Percentiles rank a stretch among this genome's conserved stretches.
Conservation (phyloP, 495 filamentous ascomycete genomes). For the Schizothecium vesticola region DNA sequence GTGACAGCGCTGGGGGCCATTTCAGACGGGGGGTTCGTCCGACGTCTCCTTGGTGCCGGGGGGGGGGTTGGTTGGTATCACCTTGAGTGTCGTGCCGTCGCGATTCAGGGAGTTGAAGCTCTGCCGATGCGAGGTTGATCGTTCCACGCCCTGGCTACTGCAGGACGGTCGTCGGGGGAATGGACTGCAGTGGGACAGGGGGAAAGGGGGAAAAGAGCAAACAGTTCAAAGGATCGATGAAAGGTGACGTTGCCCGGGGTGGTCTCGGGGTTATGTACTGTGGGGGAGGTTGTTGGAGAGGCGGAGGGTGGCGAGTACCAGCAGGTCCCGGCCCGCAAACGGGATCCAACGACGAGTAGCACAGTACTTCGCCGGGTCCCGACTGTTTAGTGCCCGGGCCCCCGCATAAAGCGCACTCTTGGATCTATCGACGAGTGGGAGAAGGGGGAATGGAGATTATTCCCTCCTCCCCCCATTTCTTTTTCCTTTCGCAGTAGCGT, state of each 20-base stretch:
- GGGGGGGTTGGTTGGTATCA: no score
- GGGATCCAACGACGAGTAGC: not conserved
- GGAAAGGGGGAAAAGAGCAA: not conserved
- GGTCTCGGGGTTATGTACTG: not conserved
- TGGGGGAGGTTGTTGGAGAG: not conserved
- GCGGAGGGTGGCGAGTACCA: not conserved
- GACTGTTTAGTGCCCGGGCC: not conserved
- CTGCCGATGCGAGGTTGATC: not conserved
- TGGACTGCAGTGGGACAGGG: not conserved
- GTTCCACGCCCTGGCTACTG: not conserved
- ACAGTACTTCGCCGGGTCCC: not conserved
- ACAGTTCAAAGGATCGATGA: not conserved
- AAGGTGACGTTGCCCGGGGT: not conserved
- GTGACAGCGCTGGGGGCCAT: constrained; percentile 48
- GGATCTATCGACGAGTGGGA: not conserved
- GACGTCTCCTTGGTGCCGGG: not conserved
- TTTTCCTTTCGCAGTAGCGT: not conserved
- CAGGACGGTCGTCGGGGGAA: not conserved
- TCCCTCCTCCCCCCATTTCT: not conserved
- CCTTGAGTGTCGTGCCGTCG: not conserved
- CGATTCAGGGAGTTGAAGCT: not conserved
- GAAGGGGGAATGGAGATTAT: not conserved
- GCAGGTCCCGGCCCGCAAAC: not conserved
- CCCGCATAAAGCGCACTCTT: not conserved
- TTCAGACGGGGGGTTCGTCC: not conserved